Base-by-base conservation (phyloP, 2,329 filamentous ascomycete genomes). In the Rutstroemia sp. region DNA sequence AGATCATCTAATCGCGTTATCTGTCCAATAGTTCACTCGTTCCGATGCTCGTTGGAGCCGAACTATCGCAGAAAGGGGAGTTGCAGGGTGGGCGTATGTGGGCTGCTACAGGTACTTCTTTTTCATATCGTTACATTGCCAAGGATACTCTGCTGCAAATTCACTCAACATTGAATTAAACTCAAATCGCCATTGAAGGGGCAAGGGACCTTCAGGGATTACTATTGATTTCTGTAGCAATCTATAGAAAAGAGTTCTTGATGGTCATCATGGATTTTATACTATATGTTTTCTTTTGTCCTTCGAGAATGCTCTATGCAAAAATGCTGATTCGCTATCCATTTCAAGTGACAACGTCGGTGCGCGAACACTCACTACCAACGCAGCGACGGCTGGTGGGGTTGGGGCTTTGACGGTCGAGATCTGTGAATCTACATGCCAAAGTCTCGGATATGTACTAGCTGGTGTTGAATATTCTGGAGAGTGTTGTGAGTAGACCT, bases 381-480 rank as follows among this genome's bases (percentile, higher is more conserved):
- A 36, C 25, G n/a, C 34, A 38, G 48, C 50, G 17, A 59, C 59
- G n/a, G 23, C 50, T 34, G 63, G 62, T 1, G 61, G 60, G 21
- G 23, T 48, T 4, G 51, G 21, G 21, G 45, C 38, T 25, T 60
- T 65, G 56, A 65, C 65, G 30, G 55, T 64, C 30, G 60, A 47
- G 10, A 54, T 61, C 16, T 67, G 65, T 55, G 45, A 63, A 9
- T 36, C 51, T 6, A 58, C 65, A 25, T 67, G 65, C 52, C 54
- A 61, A 36, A 57, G 12, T 30, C 57, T 60, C 7, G 63, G 61
- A 6, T 76, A 73, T 59, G 51, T 57, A 16, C 62, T 77, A 72
- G 66, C 70, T 53, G 76, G 76, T 39, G 63, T 76, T 27, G 75
- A 78, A 61, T 78, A 77, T 56, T 66, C 71, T 42, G 67, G 71